Evolutionary conservation across 139 green algal genomes (phyloP).

Genomic region (Micractinium conductrix): DNA sequence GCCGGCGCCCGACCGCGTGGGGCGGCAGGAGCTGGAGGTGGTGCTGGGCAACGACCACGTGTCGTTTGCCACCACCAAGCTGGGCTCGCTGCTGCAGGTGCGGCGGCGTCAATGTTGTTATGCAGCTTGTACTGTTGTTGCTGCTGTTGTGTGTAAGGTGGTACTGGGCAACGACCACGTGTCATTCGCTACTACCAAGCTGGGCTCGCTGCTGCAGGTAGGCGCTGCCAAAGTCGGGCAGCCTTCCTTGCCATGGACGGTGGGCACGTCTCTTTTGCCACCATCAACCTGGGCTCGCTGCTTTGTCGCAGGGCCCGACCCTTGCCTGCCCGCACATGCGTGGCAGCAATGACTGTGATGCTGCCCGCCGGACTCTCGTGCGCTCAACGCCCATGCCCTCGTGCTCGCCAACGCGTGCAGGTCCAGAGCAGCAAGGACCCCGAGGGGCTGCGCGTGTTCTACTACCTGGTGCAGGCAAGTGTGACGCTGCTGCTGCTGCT

Average conservation of each 20-base stretch:
- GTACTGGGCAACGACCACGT: conserved; percentile 90
- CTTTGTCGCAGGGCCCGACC: no score
- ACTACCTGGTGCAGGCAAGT: conserved; percentile 95
- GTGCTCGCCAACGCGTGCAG: conserved; percentile 57
- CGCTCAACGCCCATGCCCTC: neutral
- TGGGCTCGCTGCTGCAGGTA: conserved; percentile 90
- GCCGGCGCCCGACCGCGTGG: conserved; percentile 90
- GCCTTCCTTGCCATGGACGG: neutral
- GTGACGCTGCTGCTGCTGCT: no score
- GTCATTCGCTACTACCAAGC: conserved; percentile 95
- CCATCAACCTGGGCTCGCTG: conserved; percentile 95
- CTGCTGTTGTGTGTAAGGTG: neutral
- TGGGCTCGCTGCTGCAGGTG: conserved; percentile 91
- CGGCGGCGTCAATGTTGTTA: neutral
- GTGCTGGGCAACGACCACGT: conserved; percentile 94
- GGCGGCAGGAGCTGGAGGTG: conserved; percentile 96
- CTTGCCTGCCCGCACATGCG: no score
- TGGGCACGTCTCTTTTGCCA: conserved; percentile 98
- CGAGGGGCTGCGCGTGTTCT: conserved; percentile 96
- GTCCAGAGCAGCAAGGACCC: conserved; percentile 97
- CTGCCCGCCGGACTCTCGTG: no score
- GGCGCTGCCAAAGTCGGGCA: neutral
- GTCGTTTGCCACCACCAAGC: conserved; percentile 96
- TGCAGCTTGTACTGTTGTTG: neutral
- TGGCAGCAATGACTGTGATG: no score